Evolutionary conservation across 2,329 filamentous ascomycete species (phyloP).

Genomic region (Cladophialophora exuberans): DNA sequence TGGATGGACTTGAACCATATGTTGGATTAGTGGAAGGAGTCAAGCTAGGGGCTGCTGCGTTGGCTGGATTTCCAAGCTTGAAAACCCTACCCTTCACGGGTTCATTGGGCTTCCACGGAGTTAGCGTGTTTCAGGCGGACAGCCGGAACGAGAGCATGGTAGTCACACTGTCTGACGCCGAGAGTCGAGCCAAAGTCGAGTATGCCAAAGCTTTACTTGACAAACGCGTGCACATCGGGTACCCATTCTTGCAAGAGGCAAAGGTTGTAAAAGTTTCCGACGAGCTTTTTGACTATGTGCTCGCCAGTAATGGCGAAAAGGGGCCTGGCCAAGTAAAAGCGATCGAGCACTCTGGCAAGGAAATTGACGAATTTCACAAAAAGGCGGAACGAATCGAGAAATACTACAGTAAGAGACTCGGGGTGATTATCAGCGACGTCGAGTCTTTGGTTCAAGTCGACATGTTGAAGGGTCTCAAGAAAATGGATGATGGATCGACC

Average conservation of each 20-base stretch:
- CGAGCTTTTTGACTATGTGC: slow-evolving; percentile 85
- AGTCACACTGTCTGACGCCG: slow-evolving; percentile 77
- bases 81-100: slow-evolving; percentile 84
- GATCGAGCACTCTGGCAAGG: slow-evolving; percentile 71
- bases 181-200: slow-evolving; percentile 69
- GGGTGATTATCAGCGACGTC: slow-evolving; percentile 81
- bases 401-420: slow-evolving; percentile 87
- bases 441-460: slow-evolving; percentile 91
- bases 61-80: slow-evolving; percentile 91
- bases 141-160: slow-evolving; percentile 97
- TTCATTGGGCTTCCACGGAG: slow-evolving; percentile 80
- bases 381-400: slow-evolving; percentile 83
- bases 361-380: slow-evolving; percentile 81
- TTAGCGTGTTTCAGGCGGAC: slow-evolving; percentile 93
- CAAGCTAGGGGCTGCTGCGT: slow-evolving; percentile 76
- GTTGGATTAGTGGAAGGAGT: slow-evolving; percentile 83
- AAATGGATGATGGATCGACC: slow-evolving; percentile 87
- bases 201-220: slow-evolving; percentile 79
- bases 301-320: slow-evolving; percentile 67
- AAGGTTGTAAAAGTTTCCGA: slow-evolving; percentile 88
- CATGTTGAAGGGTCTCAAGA: slow-evolving; percentile 86
- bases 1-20: slow-evolving; percentile 85
- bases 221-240: slow-evolving; percentile 85
- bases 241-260: slow-evolving; percentile 92
- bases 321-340: slow-evolving; percentile 65